Base-by-base conservation (phyloP, 139 green algal species). In the Diplosphaera chodatii region DNA sequence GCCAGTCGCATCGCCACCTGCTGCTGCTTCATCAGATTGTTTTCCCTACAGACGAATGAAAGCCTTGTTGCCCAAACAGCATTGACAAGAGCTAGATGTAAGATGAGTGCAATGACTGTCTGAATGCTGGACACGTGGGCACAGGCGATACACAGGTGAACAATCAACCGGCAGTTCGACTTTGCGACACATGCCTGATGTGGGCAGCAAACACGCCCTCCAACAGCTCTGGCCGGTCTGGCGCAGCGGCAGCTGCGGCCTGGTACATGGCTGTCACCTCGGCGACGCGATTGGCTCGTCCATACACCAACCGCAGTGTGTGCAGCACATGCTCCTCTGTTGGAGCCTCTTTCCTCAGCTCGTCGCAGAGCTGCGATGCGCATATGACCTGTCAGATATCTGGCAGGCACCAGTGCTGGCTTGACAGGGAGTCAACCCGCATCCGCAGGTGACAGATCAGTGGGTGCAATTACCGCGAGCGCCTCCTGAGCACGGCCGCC, bases 21-120 rank as follows among this genome's bases (percentile, higher is more conserved):
- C 85, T 95, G 89, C 79, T 93, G 87, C 73, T 85, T 86, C 18
- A 86, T 77, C 56, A 84, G 89, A 29, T 81, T 73, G 32, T 66
- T 71, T 25, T 89, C 78, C 77, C 85, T 93, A 79, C 75, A 48
- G n/a, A n/a, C n/a, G n/a, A n/a, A n/a, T n/a, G n/a, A n/a, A n/a
- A n/a, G n/a, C n/a, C n/a, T n/a, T n/a, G n/a, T n/a, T n/a, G n/a
- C n/a, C n/a, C n/a, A n/a, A n/a, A n/a, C n/a, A n/a, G n/a, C n/a
- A n/a, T n/a, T n/a, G n/a, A n/a, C n/a, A n/a, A n/a, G n/a, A n/a
- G n/a, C n/a, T n/a, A n/a, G n/a, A n/a, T n/a, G n/a, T n/a, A n/a
- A n/a, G n/a, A n/a, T n/a, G n/a, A n/a, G n/a, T n/a, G n/a, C n/a
- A n/a, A n/a, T n/a, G n/a, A n/a, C n/a, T n/a, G n/a, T n/a, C n/a